phyloP scores from a whole-genome alignment of 768 basidiomycete species.

The Gloeostereum incarnatum region DNA sequence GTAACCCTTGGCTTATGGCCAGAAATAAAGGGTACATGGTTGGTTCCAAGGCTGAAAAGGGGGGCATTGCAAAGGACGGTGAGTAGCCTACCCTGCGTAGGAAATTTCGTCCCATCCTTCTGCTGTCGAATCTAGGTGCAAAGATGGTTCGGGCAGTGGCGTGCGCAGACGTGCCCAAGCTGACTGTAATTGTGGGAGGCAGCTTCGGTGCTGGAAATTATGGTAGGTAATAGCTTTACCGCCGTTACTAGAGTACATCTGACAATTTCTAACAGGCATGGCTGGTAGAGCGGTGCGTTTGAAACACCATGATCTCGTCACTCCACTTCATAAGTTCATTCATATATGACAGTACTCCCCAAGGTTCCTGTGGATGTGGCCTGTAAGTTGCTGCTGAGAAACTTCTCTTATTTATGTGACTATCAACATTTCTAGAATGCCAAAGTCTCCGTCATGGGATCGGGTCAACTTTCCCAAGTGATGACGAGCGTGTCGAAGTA shows the following conservation, averaged over 20 bases:
- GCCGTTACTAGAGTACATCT: slow-evolving; percentile 8
- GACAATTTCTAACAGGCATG: slow-evolving; percentile 52
- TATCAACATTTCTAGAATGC: slow-evolving; percentile 65
- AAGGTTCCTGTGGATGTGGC: slow-evolving; percentile 98
- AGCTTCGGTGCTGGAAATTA: slow-evolving; percentile 96
- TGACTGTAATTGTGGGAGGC: slow-evolving; percentile 89
- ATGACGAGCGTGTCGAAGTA: slow-evolving; percentile 87
- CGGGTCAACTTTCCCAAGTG: slow-evolving; percentile 85
- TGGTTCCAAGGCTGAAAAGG: slow-evolving; percentile 88
- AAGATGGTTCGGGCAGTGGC: slow-evolving; percentile 97
- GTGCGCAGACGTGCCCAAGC: slow-evolving; percentile 88
- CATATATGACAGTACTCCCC: slow-evolving; percentile 67
- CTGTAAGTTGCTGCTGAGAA: slow-evolving; percentile 41
- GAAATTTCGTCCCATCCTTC: neutral
- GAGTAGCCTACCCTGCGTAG: slow-evolving; percentile 5
- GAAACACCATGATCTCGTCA: neutral
- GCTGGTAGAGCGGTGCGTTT: slow-evolving; percentile 78
- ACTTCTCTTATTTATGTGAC: slow-evolving; percentile 4
- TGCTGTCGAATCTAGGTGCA: slow-evolving; percentile 35
- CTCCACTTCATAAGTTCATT: slow-evolving; percentile 6
- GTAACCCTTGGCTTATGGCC: neutral
- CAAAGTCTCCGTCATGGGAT: slow-evolving; percentile 93
- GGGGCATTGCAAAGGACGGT: slow-evolving; percentile 93
- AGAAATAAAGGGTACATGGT: slow-evolving; percentile 74
- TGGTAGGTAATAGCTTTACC: slow-evolving; percentile 33